Percentiles rank a stretch among this genome's conserved stretches.
phyloP scores from a whole-genome alignment of 2,329 filamentous ascomycete genomes.

The Coniella lustricola region DNA sequence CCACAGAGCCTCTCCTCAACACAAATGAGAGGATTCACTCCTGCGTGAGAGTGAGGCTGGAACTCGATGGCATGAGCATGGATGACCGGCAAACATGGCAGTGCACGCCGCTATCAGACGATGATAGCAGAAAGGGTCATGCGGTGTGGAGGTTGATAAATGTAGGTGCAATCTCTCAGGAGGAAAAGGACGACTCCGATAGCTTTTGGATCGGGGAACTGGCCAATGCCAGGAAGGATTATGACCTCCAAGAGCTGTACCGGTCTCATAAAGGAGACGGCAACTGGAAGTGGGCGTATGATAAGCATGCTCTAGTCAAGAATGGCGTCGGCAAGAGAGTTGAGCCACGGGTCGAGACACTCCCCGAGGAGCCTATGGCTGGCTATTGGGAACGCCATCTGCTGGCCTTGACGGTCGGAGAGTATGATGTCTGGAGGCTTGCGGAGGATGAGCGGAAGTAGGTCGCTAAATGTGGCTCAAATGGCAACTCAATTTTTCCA shows the following conservation, averaged over 20 bases:
- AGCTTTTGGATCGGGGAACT: slow-evolving; percentile 15
- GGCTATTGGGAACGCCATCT: slow-evolving; percentile 28
- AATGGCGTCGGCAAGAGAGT: slow-evolving; percentile 15
- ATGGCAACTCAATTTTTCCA: no score
- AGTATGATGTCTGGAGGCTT: slow-evolving; percentile 24
- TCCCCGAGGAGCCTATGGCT: slow-evolving; percentile 27
- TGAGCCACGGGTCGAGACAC: slow-evolving; percentile 17
- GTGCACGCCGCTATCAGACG: slow-evolving; percentile 22
- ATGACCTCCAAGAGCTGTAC: slow-evolving; percentile 20
- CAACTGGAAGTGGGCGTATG: slow-evolving; percentile 26
- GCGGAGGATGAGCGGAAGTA: slow-evolving; percentile 5
- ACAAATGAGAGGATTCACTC: slow-evolving; percentile 32
- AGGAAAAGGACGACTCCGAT: slow-evolving; percentile 5
- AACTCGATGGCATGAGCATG: slow-evolving; percentile 23
- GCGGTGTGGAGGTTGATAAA: slow-evolving; percentile 23
- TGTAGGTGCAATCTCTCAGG: neutral
- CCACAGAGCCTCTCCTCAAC: slow-evolving; percentile 27
- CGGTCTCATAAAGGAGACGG: slow-evolving; percentile 21
- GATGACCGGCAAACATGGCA: slow-evolving; percentile 28
- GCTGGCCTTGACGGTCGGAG: slow-evolving; percentile 20
- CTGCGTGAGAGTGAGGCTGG: slow-evolving; percentile 24
- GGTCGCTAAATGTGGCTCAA: no score
- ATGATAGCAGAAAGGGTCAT: neutral
- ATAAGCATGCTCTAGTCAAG: slow-evolving; percentile 13
- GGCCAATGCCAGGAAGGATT: slow-evolving; percentile 11